Evolutionary conservation across 345 rosid genomes (phyloP).

Genomic region (Populus nigra): DNA sequence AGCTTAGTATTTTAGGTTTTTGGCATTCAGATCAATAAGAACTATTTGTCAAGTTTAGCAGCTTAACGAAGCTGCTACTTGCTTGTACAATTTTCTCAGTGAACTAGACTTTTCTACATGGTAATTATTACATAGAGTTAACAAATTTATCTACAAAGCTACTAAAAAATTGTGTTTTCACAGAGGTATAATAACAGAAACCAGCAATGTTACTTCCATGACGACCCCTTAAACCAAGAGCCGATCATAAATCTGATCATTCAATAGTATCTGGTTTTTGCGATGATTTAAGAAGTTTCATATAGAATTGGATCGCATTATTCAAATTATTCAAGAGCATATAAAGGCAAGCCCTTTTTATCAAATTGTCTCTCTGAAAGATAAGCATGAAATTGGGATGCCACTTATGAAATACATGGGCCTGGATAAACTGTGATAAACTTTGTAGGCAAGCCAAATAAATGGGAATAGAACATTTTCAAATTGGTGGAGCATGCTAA

Average conservation of each 20-base stretch:
- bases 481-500: not conserved
- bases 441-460: not conserved
- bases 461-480: conserved; percentile 4
- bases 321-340: not conserved
- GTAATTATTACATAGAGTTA: not conserved
- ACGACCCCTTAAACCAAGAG: not conserved
- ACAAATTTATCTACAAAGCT: not conserved
- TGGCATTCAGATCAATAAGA: not conserved
- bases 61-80: not conserved
- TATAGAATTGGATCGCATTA: not conserved
- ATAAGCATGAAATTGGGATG: not conserved
- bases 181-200: not conserved
- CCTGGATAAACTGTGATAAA: not conserved
- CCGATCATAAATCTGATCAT: not conserved
- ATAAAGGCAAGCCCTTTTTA: not conserved
- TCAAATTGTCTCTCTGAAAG: not conserved
- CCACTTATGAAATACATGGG: conserved; percentile 6
- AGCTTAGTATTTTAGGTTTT: not conserved
- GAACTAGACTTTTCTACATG: not conserved
- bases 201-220: not conserved
- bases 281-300: not conserved
- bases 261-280: not conserved
- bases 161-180: not conserved
- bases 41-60: not conserved
- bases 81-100: not conserved